Percentiles rank a stretch among this genome's conserved stretches.
These are phyloP conservation scores for Exophiala aquamarina DNA, from an alignment of 2,329 filamentous ascomycete species.

Conservation along the genomic window DNA sequence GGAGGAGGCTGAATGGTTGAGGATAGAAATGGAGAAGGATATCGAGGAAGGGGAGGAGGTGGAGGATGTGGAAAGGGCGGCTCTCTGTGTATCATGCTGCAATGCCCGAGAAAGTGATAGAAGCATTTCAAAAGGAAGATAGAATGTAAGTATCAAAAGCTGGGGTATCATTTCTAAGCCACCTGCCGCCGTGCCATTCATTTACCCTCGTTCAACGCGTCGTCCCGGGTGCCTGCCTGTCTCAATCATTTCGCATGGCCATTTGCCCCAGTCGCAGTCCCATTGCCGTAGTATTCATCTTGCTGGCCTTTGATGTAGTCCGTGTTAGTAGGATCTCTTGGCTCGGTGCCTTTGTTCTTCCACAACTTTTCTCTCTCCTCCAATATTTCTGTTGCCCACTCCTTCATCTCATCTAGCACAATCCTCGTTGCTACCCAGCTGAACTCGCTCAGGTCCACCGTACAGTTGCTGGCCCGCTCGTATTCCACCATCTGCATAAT, in stretches of 20 bases:
- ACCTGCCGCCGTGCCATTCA: neutral
- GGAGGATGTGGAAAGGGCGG: slow-evolving; percentile 5
- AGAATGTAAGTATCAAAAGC: neutral
- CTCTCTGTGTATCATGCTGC: neutral
- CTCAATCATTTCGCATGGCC: slow-evolving; percentile 5
- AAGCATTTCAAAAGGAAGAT: too few species aligned
- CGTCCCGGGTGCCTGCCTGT: neutral
- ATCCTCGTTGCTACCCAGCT: slow-evolving; percentile 74
- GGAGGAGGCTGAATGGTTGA: slow-evolving; percentile 70
- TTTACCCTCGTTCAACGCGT: neutral
- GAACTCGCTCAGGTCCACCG: slow-evolving; percentile 82
- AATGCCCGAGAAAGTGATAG: too few species aligned
- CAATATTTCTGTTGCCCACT: slow-evolving; percentile 76
- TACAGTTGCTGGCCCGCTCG: slow-evolving; percentile 67
- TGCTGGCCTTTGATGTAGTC: slow-evolving; percentile 26
- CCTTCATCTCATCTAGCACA: slow-evolving; percentile 72
- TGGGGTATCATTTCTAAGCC: slow-evolving; percentile 10
- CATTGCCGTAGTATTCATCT: slow-evolving; percentile 29
- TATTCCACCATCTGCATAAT: slow-evolving; percentile 96
- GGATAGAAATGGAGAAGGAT: slow-evolving; percentile 51
- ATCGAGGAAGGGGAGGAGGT: slow-evolving; percentile 20
- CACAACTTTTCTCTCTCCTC: slow-evolving; percentile 74
- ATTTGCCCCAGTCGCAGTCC: neutral
- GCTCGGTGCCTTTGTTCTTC: slow-evolving; percentile 46
- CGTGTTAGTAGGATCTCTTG: slow-evolving; percentile 19